Percentiles rank a stretch among this genome's conserved stretches.
Evolutionary conservation across 1,284 basidiomycete genomes (phyloP).

Genomic region (Rhodotorula mucilaginosa): DNA sequence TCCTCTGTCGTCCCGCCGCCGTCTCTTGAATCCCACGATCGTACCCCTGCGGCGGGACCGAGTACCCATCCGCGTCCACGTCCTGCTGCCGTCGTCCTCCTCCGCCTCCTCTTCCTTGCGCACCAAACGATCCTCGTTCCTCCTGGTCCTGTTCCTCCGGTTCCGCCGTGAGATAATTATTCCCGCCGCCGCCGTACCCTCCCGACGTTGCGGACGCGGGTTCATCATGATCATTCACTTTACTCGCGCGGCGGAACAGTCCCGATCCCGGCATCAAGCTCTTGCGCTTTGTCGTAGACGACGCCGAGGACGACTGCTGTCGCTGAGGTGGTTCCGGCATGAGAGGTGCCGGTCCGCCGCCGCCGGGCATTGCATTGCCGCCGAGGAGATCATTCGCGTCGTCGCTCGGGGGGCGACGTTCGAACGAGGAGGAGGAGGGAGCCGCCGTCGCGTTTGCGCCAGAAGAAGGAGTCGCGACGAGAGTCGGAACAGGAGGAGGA

Average conservation of each 20-base stretch:
- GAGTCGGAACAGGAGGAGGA: neutral
- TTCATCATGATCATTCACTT: neutral
- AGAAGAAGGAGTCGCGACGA: neutral
- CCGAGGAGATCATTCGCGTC: conserved; percentile 13
- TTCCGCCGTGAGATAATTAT: conserved; percentile 4
- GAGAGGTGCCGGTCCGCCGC: conserved; percentile 4
- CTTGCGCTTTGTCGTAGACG: conserved; percentile 8
- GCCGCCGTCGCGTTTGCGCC: neutral
- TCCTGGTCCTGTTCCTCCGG: neutral
- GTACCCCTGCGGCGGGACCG: conserved; percentile 54
- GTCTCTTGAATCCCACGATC: conserved; percentile 53
- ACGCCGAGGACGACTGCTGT: neutral
- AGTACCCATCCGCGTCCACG: conserved; percentile 56
- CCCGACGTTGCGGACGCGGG: neutral
- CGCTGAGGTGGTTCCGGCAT: neutral
- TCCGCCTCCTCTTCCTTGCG: too few relatives aligned
- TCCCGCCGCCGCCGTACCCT: neutral
- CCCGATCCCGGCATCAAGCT: conserved; percentile 29
- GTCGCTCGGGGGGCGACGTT: too few relatives aligned
- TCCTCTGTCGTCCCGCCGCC: neutral
- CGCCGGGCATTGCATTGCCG: neutral
- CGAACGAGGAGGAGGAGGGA: conserved; percentile 2
- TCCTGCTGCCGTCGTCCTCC: too few relatives aligned
- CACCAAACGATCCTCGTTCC: neutral
- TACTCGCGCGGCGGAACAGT: conserved; percentile 25